These are phyloP conservation scores for Mycena chlorophos DNA, from an alignment of 768 basidiomycete species.

Conservation along the genomic window DNA sequence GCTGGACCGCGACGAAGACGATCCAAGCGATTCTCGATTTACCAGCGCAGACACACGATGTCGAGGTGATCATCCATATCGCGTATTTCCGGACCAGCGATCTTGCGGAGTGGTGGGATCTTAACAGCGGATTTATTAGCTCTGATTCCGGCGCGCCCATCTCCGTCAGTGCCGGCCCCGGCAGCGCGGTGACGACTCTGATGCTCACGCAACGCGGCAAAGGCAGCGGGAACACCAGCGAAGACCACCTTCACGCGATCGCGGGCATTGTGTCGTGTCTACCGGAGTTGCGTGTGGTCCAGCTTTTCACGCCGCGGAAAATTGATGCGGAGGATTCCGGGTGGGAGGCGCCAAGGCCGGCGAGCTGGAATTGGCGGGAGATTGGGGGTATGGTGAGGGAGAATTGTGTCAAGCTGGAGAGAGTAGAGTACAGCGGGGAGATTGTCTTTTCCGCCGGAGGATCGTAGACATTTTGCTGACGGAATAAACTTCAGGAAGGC, in stretches of 20 bases:
- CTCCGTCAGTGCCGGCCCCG: background rate
- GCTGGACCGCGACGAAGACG: background rate
- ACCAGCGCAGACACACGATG: background rate
- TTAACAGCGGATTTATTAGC: background rate
- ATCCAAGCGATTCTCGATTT: background rate
- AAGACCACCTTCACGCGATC: background rate
- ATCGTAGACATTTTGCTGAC: no score
- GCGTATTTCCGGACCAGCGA: background rate
- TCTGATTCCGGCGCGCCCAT: no score
- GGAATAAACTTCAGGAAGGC: no score
- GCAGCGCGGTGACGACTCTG: background rate
- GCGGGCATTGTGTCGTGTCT: background rate
- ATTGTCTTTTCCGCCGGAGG: no score
- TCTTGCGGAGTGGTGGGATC: background rate
- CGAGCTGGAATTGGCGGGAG: no score
- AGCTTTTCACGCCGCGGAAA: no score
- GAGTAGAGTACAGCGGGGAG: no score
- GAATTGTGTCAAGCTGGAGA: no score
- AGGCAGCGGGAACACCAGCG: background rate
- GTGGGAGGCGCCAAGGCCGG: no score
- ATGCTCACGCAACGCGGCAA: background rate
- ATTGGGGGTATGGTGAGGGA: no score
- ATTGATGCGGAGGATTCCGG: no score
- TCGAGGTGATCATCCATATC: background rate
- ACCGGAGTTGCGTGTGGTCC: background rate